Evolutionary conservation across 345 rosid species (phyloP), one percentile per base, ranked within the genome.

Genomic region (Eucalyptus guilfoylei): DNA sequence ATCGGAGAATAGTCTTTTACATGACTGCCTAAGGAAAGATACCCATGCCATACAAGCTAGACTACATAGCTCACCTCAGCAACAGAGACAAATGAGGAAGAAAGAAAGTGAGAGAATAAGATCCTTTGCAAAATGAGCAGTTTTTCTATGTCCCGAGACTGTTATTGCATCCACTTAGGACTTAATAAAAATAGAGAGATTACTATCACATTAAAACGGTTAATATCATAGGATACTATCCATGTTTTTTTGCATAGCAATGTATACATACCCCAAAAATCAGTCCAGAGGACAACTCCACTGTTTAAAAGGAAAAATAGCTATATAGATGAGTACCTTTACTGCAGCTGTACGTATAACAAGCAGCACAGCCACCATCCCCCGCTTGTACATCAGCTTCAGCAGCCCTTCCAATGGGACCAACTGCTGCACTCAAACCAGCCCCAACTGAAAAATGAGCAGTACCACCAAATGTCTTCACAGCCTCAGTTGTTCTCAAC

Each of bases 291-390:
- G 85, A 76, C 30, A 76, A 21, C 47, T 76, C 47, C 30, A 40
- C 16, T 17, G 49, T 60, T 54, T n/a, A 83, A 48, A 67, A 90
- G 54, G 60, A 30, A 76, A 60, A 37, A 9, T 34, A 50, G 42
- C 42, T 14, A 32, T 11, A 80, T 7, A 69, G 47, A 42, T 1
- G 30, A 13, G 49, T 94, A 98, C 99, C 99, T 98, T 98, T 98
- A 91, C 99, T 96, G 93, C 99, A 95, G 91, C 99, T 98, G 91
- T 98, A 98, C 11, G 99, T 96, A 90, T 98, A 98, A 91, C 99
- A 96, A 89, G 99, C 97, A 62, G 99, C 96, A 94, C 90, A 97
- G 91, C 99, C 99, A 88, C 98, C 97, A 88, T 95, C 96, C 87
- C 99, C 99, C 90, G 98, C 99, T 88, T 98, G 94, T 37, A 98